Evolutionary conservation across 2,329 filamentous ascomycete genomes (phyloP), one percentile per base, ranked within the genome.

Genomic region (Geosmithia putterillii): DNA sequence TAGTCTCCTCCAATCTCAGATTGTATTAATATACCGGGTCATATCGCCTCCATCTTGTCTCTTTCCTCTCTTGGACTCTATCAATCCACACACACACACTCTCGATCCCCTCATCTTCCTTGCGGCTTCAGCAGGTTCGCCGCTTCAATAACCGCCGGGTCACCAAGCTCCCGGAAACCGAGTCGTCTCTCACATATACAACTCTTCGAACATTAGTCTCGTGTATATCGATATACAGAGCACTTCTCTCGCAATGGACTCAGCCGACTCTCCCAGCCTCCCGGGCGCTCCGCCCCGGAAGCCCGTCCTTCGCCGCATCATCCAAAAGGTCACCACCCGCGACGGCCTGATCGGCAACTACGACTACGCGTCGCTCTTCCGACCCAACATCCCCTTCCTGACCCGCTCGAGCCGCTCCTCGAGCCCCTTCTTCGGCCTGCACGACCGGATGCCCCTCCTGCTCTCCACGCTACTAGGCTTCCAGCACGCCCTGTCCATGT

Each of bases 301-400:
- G 52, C 48, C 50, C 28, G 41, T 60, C 41, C 18, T 49, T 28
- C 46, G 56, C 42, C 56, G 56, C 21, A 47, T 60, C 18, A 48
- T 46, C 25, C 64, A 62, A 46, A 62, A 65, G 6, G 70, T 77
- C 49, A 61, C 70, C 43, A 78, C 74, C 39, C 79, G 69, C 47
- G 73, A 88, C 1, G 89, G 89, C 12, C 71, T 95, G 21, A 62
- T 95, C 44, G 89, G 89, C 48, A 72, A 79, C 53, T 95, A 95
- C 62, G 84, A 95, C 70, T 95, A 95, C 72, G 84, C 61, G 32
- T 92, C 88, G 55, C 79, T 95, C 36, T 94, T 95, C 70, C 78
- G 68, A 19, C 85, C 78, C 1, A 88, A 85, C 51, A 63, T 95
- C 19, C 89, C 89, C 0, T 95, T 95, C 61, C 79, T 92, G 70